Evolutionary conservation across 805 yeast genomes (phyloP), one percentile per base, ranked within the genome.

Genomic region (Saccharomycopsis capsularis): DNA sequence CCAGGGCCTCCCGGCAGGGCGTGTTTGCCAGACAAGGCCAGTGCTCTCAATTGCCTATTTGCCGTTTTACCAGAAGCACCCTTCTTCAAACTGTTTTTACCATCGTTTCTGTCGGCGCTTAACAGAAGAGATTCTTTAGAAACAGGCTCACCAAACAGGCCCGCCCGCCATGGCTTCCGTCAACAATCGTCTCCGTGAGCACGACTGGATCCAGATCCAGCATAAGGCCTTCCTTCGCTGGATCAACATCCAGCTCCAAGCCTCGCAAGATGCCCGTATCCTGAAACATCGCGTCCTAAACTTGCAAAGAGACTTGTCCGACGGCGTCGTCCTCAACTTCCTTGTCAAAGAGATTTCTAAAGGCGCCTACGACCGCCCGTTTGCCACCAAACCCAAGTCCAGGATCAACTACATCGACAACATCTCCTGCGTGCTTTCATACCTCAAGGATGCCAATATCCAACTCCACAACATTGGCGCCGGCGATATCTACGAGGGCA

Each of bases 181-280:
- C n/a, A 29, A 29, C 13, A 13, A 29, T n/a, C 15, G 21, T 32
- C 44, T 56, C 22, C 22, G 32, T 9, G 32, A 29, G 13, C 11
- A 6, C 38, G 7, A 60, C 18, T 75, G 80, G 79, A 66, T 69
- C 18, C 55, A 59, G 21, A 60, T 66, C 30, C 80, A 76, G 58
- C 68, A 73, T 41, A 68, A 68, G 55, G 70, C 77, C n/a, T 70
- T 75, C 66, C 55, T 69, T 18, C 61, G 76, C 49, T 76, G 81
- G 80, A 60, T 75, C 38, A 71, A 71, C 52, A 54, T 67, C 30
- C 73, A 72, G 54, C 53, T 72, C 19, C 34, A 45, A 23, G 24
- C 42, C 11, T 51, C 48, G 2, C 34, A 48, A 3, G 57, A 56
- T 21, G 19, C 19, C 18, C 15, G 19, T 6, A 13, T 29, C 13